These are phyloP conservation scores for Daucus carota DNA, from an alignment of 129 eudicot genomes.

Conservation along the genomic window DNA sequence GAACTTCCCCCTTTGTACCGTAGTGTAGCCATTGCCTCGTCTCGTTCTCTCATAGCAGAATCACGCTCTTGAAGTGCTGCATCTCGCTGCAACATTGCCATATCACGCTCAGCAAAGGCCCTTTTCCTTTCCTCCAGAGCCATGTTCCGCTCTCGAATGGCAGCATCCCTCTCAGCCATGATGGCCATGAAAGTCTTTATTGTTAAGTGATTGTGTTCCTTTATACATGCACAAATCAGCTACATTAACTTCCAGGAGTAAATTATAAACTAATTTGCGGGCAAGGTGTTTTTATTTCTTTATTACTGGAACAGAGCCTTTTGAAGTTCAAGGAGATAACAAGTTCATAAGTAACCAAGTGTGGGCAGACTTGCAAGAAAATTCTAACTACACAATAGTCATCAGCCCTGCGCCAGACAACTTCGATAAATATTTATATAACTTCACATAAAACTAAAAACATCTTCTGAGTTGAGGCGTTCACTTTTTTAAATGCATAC, in stretches of 20 bases:
- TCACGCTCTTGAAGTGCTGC: conserved; percentile 65
- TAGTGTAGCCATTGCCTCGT: conserved; percentile 48
- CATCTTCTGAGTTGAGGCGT: not conserved
- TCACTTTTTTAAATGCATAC: not conserved
- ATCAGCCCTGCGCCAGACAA: not conserved
- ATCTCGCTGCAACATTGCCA: conserved; percentile 70
- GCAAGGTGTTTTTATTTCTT: not conserved
- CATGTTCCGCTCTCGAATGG: conserved; percentile 67
- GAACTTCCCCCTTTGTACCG: conserved; percentile 31
- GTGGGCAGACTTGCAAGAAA: not conserved
- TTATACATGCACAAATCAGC: conserved; percentile 3
- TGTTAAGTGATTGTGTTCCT: conserved; percentile 64
- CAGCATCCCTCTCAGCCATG: conserved; percentile 77
- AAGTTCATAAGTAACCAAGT: not conserved
- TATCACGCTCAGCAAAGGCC: conserved; percentile 64
- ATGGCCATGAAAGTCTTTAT: conserved; percentile 79
- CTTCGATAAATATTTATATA: not conserved
- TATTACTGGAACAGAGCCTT: not conserved
- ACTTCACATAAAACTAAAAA: not conserved
- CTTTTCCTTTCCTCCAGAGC: conserved; percentile 67
- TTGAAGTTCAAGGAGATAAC: not conserved
- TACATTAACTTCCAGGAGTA: not conserved
- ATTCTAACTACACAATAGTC: not conserved
- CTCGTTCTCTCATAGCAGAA: conserved; percentile 60
- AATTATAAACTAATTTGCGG: not conserved